phyloP scores from a whole-genome alignment of 352 stramenopile genomes.

The Pythium brassicae region DNA sequence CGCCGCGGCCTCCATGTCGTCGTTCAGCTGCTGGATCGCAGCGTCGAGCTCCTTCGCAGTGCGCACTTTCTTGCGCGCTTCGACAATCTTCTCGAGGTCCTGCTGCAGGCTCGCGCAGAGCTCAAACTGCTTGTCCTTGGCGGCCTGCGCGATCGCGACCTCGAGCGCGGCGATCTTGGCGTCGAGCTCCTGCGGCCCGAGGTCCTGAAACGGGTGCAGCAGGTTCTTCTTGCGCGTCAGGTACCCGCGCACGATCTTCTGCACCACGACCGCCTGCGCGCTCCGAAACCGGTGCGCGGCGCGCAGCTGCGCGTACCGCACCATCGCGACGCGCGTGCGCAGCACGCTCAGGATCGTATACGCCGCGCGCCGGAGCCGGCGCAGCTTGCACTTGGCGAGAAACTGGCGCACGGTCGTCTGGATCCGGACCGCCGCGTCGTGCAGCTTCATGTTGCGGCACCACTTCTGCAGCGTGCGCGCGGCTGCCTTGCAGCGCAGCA shows the following conservation, averaged over 20 bases:
- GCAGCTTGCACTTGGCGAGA: conserved; percentile 49
- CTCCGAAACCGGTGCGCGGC: conserved; percentile 47
- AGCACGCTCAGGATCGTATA: conserved; percentile 60
- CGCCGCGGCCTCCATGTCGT: conserved; percentile 73
- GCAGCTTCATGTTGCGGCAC: conserved; percentile 65
- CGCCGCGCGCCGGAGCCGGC: conserved; percentile 46
- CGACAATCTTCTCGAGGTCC: conserved; percentile 75
- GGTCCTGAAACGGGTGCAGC: conserved; percentile 67
- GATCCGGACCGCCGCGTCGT: conserved; percentile 53
- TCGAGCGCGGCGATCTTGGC: conserved; percentile 73
- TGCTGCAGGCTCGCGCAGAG: conserved; percentile 79
- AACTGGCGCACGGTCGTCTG: conserved; percentile 74
- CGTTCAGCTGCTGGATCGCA: conserved; percentile 71
- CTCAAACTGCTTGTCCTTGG: conserved; percentile 82
- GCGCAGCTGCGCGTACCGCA: conserved; percentile 48
- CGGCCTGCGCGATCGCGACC: conserved; percentile 70
- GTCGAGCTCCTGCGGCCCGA: conserved; percentile 80
- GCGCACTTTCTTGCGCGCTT: conserved; percentile 80
- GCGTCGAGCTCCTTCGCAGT: conserved; percentile 83
- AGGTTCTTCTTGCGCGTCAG: conserved; percentile 72
- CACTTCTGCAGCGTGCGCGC: conserved; percentile 80
- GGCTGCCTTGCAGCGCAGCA: conserved; percentile 79
- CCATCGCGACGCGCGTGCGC: conserved; percentile 56
- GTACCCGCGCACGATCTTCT: conserved; percentile 69
- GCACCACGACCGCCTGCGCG: conserved; percentile 57